Evolutionary conservation across 2,329 filamentous ascomycete genomes (phyloP).

Genomic region (Aureobasidium leucospermi): DNA sequence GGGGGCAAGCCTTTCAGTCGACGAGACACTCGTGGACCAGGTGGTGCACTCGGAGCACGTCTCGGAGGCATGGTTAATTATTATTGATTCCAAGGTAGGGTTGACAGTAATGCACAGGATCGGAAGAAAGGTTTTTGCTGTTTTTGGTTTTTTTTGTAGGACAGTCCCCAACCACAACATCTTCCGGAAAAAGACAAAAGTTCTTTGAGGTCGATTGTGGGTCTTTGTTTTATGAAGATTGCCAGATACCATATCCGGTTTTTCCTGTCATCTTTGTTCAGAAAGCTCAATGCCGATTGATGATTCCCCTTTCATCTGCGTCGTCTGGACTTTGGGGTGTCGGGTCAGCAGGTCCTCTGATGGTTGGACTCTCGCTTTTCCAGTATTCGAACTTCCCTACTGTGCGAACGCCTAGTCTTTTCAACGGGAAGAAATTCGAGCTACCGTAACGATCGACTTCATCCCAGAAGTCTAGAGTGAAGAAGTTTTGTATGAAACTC

Average conservation of each 20-base stretch:
- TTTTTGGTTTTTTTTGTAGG: too few species aligned
- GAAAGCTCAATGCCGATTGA: background rate
- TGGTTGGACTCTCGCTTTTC: background rate
- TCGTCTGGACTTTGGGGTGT: background rate
- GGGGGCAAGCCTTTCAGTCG: too few species aligned
- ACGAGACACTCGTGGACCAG: too few species aligned
- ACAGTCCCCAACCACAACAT: too few species aligned
- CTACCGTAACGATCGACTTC: background rate
- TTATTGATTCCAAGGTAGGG: too few species aligned
- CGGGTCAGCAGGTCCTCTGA: background rate
- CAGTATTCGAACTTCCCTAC: background rate
- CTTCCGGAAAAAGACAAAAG: background rate
- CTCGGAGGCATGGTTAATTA: too few species aligned
- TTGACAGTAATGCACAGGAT: too few species aligned
- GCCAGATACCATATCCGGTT: too few species aligned
- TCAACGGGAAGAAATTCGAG: background rate
- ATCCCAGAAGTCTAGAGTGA: slow-evolving; percentile 1
- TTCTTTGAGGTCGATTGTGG: background rate
- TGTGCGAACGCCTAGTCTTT: background rate
- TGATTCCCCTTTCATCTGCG: background rate
- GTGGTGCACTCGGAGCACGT: too few species aligned
- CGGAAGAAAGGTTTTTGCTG: too few species aligned
- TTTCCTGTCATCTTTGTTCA: background rate
- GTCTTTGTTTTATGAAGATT: too few species aligned
- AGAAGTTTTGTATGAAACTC: background rate